Evolutionary conservation across 169 alveolate genomes (phyloP).

Genomic region (Eimeria brunetti): DNA sequence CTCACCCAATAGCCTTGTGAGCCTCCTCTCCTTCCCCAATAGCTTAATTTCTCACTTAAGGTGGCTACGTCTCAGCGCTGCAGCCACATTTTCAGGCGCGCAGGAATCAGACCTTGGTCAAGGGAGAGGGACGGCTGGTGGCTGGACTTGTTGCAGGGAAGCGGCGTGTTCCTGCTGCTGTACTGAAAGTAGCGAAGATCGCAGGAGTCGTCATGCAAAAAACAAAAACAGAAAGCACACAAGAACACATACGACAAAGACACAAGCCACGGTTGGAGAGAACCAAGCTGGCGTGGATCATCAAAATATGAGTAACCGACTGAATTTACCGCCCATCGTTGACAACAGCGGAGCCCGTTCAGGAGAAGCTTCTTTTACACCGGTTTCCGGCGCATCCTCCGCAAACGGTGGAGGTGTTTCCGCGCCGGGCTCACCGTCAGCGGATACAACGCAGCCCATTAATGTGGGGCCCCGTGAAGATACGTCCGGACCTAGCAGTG

Average conservation of each 20-base stretch:
- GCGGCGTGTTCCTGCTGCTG: conserved; percentile 17
- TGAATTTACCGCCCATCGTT: not conserved
- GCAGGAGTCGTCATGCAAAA: not conserved
- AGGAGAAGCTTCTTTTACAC: not conserved
- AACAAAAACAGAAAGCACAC: not conserved
- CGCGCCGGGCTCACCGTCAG: not conserved
- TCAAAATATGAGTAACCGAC: not conserved
- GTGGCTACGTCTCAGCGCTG: conserved; percentile 27
- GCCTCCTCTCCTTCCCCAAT: conserved; percentile 30
- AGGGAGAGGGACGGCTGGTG: not conserved
- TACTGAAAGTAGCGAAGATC: not conserved
- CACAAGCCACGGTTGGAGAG: not conserved
- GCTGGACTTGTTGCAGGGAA: conserved; percentile 2
- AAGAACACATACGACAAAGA: not conserved
- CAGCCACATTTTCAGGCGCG: not conserved
- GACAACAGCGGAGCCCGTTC: not conserved
- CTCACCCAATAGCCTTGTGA: not conserved
- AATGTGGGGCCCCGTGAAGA: not conserved
- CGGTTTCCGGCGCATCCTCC: not conserved
- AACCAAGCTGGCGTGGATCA: not conserved
- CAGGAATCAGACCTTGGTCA: not conserved
- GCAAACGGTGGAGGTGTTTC: not conserved
- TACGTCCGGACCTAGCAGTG: not conserved
- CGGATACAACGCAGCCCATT: conserved; percentile 27
- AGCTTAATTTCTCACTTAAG: not conserved